Conservation (phyloP, 768 basidiomycete species). For the Amanita subjunquillea region DNA sequence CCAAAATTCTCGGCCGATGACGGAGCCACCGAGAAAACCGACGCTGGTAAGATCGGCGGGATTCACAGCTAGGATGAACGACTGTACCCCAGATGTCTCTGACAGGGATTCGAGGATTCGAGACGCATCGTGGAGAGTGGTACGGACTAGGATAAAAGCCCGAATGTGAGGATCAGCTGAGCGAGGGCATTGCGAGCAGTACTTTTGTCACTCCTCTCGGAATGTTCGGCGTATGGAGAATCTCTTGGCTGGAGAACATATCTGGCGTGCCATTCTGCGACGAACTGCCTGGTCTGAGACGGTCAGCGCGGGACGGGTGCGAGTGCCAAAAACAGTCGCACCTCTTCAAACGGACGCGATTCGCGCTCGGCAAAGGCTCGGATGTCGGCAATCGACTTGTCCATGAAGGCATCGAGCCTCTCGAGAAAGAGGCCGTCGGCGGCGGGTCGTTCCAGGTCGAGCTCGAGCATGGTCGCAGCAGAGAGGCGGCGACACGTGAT, state of each 20-base stretch:
- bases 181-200: slow-evolving; percentile 3
- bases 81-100: slow-evolving; percentile 40
- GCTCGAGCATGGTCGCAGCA: slow-evolving; percentile 22
- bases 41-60: slow-evolving; percentile 32
- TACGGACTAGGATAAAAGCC: slow-evolving; percentile 25
- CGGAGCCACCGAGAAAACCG: slow-evolving; percentile 56
- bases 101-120: slow-evolving; percentile 43
- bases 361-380: slow-evolving; percentile 54
- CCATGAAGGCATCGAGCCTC: slow-evolving; percentile 53
- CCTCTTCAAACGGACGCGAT: slow-evolving; percentile 48
- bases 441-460: slow-evolving; percentile 17
- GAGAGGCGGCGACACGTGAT: not conserved
- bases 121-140: slow-evolving; percentile 39
- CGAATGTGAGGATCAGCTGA: slow-evolving; percentile 8
- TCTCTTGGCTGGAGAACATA: slow-evolving; percentile 34
- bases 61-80: slow-evolving; percentile 53
- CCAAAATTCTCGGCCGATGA: slow-evolving; percentile 58
- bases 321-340: slow-evolving; percentile 15
- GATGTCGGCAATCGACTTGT: slow-evolving; percentile 45
- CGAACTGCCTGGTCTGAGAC: slow-evolving; percentile 33
- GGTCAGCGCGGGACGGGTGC: slow-evolving; percentile 11
- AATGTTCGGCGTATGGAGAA: slow-evolving; percentile 6
- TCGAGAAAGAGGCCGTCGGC: slow-evolving; percentile 51
- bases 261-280: slow-evolving; percentile 57
- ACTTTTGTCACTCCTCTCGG: slow-evolving; percentile 8